phyloP scores from a whole-genome alignment of 2,329 filamentous ascomycete species.

The Graphilbum fragrans region DNA sequence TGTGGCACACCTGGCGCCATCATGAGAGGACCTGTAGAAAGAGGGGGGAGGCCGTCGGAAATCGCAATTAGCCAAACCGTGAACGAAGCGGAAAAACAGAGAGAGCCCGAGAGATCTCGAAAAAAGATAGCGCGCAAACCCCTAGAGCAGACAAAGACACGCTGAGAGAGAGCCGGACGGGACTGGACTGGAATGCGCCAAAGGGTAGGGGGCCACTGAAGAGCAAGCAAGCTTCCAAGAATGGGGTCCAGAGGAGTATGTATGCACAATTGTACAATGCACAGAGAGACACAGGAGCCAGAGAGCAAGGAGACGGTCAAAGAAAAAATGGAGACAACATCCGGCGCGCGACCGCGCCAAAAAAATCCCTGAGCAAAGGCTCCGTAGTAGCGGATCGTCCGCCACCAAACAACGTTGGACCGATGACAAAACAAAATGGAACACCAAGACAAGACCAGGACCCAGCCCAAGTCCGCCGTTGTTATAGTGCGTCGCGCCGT shows the following conservation, averaged over 20 bases:
- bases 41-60: not conserved
- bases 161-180: no score
- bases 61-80: not conserved
- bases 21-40: constrained; percentile 4
- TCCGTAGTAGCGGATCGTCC: not conserved
- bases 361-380: not conserved
- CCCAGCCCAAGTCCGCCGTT: no score
- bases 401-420: constrained; percentile 2
- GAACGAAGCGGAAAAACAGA: not conserved
- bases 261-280: not conserved
- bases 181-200: no score
- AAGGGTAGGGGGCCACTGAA: no score
- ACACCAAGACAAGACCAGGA: no score
- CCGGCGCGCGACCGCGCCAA: no score
- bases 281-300: not conserved
- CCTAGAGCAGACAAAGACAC: no score
- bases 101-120: no score
- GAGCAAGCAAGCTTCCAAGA: no score
- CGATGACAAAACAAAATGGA: not conserved
- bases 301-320: not conserved
- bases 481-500: no score
- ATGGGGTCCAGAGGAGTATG: no score
- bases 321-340: no score
- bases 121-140: not conserved
- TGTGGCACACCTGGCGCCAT: constrained; percentile 9